These are phyloP conservation scores for Rhizophagus clarus DNA, from an alignment of 192 early-diverging fungal species.

Conservation along the genomic window DNA sequence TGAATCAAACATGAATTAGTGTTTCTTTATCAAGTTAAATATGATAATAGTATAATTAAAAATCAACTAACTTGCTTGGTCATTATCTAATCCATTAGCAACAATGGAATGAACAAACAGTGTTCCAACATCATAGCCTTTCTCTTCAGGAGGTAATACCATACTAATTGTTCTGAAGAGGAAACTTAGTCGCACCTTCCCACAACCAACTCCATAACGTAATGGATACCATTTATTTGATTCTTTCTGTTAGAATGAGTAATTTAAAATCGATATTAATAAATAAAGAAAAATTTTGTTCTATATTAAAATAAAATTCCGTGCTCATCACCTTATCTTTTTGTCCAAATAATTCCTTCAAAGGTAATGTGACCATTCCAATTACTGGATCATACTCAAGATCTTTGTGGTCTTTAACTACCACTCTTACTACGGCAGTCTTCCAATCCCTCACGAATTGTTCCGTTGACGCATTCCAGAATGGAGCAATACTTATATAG, in stretches of 20 bases:
- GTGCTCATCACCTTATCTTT: background rate
- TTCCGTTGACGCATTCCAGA: constrained; percentile 29
- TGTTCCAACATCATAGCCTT: constrained; percentile 29
- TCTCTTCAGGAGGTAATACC: constrained; percentile 15
- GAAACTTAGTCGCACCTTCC: constrained; percentile 26
- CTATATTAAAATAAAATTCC: background rate
- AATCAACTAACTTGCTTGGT: background rate
- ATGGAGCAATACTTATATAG: constrained; percentile 17
- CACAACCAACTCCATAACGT: constrained; percentile 27
- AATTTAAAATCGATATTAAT: background rate
- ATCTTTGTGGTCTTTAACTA: constrained; percentile 28
- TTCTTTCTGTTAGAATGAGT: constrained; percentile 7
- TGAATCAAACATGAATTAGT: background rate
- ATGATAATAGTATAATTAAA: too few relatives aligned
- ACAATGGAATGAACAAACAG: background rate
- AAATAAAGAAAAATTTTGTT: background rate
- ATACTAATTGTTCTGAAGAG: constrained; percentile 4
- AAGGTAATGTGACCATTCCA: constrained; percentile 16
- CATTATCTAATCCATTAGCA: background rate
- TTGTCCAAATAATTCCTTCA: constrained; percentile 21
- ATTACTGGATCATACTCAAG: constrained; percentile 31
- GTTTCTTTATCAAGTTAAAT: background rate
- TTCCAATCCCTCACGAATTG: constrained; percentile 28
- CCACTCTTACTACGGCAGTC: constrained; percentile 8
- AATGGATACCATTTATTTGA: constrained; percentile 21